Percentiles rank a stretch among this genome's conserved stretches.
Evolutionary conservation across 2,329 filamentous ascomycete genomes (phyloP).

Genomic region (Arthrocladium fulminans): DNA sequence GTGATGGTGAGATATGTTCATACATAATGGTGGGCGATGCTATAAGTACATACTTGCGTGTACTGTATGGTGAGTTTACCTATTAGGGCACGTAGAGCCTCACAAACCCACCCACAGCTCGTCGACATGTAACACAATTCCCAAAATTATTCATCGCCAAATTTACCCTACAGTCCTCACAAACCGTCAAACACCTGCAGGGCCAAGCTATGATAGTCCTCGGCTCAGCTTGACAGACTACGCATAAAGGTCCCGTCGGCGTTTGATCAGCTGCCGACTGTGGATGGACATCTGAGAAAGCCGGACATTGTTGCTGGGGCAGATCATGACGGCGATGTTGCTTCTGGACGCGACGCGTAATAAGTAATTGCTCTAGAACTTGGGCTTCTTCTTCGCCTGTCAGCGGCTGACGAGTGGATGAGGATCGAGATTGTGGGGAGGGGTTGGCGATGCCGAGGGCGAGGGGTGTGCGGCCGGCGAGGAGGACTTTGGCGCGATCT

Average conservation of each 20-base stretch:
- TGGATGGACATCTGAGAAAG: conserved; percentile 6
- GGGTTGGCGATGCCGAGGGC: conserved; percentile 7
- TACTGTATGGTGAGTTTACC: no score
- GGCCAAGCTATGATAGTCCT: conserved; percentile 92
- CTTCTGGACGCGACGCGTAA: conserved; percentile 36
- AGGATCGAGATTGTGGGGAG: conserved; percentile 3
- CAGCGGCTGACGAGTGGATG: conserved; percentile 24
- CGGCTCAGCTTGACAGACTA: conserved; percentile 81
- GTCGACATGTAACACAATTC: conserved; percentile 87
- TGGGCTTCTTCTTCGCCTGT: conserved; percentile 48
- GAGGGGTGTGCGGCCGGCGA: conserved; percentile 34
- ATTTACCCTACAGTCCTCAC: conserved; percentile 88
- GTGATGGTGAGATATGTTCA: no score
- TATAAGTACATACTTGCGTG: no score
- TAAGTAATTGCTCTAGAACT: conserved; percentile 51
- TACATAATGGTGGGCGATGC: no score
- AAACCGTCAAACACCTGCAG: conserved; percentile 85
- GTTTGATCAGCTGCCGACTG: conserved; percentile 13
- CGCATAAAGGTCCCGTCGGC: conserved; percentile 68
- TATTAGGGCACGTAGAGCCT: conserved; percentile 72
- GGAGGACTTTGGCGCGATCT: conserved; percentile 61
- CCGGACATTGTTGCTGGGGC: conserved; percentile 6
- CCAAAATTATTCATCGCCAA: conserved; percentile 96
- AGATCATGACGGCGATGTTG: conserved; percentile 19
- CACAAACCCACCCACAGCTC: conserved; percentile 81